Base-by-base conservation (phyloP, 805 yeast species). In the Saccharomycopsis fodiens region DNA sequence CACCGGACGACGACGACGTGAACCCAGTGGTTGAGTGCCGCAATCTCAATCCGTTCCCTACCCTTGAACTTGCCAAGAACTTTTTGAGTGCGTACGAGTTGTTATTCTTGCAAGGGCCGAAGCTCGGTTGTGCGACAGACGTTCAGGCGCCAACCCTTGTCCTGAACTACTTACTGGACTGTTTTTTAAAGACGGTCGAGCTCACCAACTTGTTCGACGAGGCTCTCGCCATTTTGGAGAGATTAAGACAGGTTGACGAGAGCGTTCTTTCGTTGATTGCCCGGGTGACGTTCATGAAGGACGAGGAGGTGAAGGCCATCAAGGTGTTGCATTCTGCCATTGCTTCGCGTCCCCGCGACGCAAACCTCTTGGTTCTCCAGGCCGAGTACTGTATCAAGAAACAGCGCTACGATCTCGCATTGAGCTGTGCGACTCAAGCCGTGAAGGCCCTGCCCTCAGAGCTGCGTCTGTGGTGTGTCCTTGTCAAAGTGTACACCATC, bases 21-120 rank as follows among this genome's bases (percentile, higher is more conserved):
- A 69, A 72, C 39, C 72, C 76, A 42, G 73, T 93, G 46, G 95
- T 88, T 7, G 95, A 89, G 59, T 82, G 93, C 32, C 75, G 96
- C 53, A 78, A 82, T 48, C 70, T 86, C 46, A 83, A 87, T 55
- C 97, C 97, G 3, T 74, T 93, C 50, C 58, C 69, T 22, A 65
- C 63, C 27, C 65, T 67, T 7, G 70, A 66, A 25, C 63, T 69
- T 12, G 78, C 82, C 2, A 64, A 65, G 44, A 60, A 63, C 43
- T 86, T 86, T 58, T 59, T 85, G 44, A 64, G 66, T 19, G 85
- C 80, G 1, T 84, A 84, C 59, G 87, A 81, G 59, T 59, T 63
- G 43, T 69, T 87, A 48, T 87, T 82, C 58, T 67, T 65, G 54
- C 72, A 73, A 29, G 95, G 95, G 12, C 70, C 77, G 19, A 73